Evolutionary conservation across 208 protist genomes (phyloP).

Genomic region (Leishmania turanica): DNA sequence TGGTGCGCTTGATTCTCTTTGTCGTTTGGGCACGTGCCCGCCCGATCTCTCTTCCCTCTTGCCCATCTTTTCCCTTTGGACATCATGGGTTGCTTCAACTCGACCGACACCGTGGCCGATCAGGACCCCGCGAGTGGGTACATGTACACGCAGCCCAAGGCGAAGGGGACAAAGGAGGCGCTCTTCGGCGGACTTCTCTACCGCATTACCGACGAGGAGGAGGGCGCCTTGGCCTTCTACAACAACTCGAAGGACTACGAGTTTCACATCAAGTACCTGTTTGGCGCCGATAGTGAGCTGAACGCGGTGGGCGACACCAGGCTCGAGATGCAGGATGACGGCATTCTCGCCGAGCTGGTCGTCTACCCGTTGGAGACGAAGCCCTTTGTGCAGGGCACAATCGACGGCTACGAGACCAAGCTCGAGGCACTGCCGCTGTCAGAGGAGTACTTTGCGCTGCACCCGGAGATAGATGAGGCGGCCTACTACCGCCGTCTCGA

Average conservation of each 20-base stretch:
- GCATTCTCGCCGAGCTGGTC: conserved; percentile 57
- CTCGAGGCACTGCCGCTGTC: conserved; percentile 74
- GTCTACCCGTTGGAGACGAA: conserved; percentile 76
- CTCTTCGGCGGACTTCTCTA: conserved; percentile 84
- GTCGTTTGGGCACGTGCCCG: not conserved
- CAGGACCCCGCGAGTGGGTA: conserved; percentile 33
- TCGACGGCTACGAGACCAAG: conserved; percentile 77
- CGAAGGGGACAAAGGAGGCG: conserved; percentile 34
- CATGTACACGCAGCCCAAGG: conserved; percentile 29
- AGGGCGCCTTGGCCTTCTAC: conserved; percentile 61
- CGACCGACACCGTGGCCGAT: not conserved
- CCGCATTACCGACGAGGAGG: conserved; percentile 52
- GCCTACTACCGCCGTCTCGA: conserved; percentile 68
- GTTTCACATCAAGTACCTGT: conserved; percentile 84
- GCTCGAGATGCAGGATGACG: conserved; percentile 62
- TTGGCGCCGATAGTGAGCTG: conserved; percentile 56
- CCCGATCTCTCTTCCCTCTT: conserved; percentile 13
- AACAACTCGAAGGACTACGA: conserved; percentile 86
- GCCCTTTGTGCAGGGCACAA: conserved; percentile 56
- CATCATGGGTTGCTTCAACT: conserved; percentile 36
- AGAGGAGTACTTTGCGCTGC: conserved; percentile 74
- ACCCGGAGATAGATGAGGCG: conserved; percentile 60
- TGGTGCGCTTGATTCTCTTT: not conserved
- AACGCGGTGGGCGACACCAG: conserved; percentile 47
- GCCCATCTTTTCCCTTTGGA: conserved; percentile 1